Evolutionary conservation across 169 alveolate species (phyloP).

Genomic region (Plasmodium vivax): DNA sequence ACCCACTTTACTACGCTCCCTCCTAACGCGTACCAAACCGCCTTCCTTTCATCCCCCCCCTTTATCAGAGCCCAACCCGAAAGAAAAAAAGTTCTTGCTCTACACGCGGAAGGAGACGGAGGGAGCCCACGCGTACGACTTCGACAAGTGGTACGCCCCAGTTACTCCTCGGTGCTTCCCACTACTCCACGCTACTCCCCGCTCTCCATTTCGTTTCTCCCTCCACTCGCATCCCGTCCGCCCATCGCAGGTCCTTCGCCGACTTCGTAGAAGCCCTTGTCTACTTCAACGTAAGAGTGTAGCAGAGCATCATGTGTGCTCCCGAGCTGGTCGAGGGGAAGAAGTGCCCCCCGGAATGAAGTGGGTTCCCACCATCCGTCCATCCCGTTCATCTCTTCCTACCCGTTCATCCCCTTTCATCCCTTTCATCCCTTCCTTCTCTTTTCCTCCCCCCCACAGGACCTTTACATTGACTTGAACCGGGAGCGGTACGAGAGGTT

Average conservation of each 20-base stretch:
- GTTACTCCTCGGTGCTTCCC: background rate
- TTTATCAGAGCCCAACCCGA: conserved; percentile 12
- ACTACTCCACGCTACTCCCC: no score
- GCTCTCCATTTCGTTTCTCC: background rate
- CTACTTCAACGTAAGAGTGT: background rate
- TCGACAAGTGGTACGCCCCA: conserved; percentile 57
- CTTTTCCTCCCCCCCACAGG: background rate
- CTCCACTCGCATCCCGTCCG: background rate
- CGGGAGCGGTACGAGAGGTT: conserved; percentile 30
- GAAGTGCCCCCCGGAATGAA: background rate
- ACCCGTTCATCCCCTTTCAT: background rate
- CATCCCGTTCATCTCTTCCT: background rate
- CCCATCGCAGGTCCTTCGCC: conserved; percentile 27
- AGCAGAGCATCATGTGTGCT: background rate
- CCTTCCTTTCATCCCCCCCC: background rate
- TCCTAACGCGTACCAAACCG: background rate
- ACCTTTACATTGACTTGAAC: conserved; percentile 41
- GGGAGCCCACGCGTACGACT: conserved; percentile 70
- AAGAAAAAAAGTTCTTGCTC: conserved; percentile 48
- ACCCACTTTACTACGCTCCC: background rate
- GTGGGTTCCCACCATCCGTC: background rate
- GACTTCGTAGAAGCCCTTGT: conserved; percentile 59
- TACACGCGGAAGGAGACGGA: conserved; percentile 71
- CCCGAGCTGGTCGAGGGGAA: background rate
- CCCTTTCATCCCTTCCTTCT: background rate